Conservation (phyloP, 176 grass and related monocot genomes). For the Triticum timopheevii region DNA sequence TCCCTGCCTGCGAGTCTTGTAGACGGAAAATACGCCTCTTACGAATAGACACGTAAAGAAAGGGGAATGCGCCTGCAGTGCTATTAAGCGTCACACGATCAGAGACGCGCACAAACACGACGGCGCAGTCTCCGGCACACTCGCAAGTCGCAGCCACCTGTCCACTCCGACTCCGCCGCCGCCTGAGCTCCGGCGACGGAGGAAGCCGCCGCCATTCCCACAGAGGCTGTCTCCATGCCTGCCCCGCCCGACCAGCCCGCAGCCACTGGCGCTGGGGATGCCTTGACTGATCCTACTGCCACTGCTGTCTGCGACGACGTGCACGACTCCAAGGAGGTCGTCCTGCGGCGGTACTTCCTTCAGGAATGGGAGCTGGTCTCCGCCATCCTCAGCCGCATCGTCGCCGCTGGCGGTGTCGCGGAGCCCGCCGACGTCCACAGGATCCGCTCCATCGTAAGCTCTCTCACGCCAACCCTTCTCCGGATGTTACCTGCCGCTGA, state of each 20-base stretch:
- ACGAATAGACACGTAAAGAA: not conserved
- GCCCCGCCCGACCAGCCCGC: not conserved
- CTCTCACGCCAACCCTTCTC: not conserved
- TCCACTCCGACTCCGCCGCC: not conserved
- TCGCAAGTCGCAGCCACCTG: slow-evolving; percentile 4
- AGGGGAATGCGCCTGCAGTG: not conserved
- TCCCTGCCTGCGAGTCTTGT: not conserved
- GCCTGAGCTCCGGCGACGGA: slow-evolving; percentile 34
- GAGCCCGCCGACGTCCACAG: slow-evolving; percentile 58
- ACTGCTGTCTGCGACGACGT: slow-evolving; percentile 39
- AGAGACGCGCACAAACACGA: not conserved
- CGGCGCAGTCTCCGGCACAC: slow-evolving; percentile 12
- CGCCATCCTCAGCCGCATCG: slow-evolving; percentile 59
- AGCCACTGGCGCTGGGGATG: not conserved
- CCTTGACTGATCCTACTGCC: slow-evolving; percentile 32
- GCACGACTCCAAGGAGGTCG: slow-evolving; percentile 82
- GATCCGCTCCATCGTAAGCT: slow-evolving; percentile 89
- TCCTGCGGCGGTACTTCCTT: slow-evolving; percentile 81
- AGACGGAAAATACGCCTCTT: not conserved
- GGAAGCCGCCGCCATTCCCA: slow-evolving; percentile 18
- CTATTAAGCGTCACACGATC: not conserved
- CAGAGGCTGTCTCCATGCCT: not conserved
- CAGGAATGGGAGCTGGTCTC: slow-evolving; percentile 79
- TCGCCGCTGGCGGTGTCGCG: slow-evolving; percentile 49
- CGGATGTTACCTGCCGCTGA: slow-evolving; percentile 11